Evolutionary conservation across 2,329 filamentous ascomycete genomes (phyloP).

Genomic region (Atkinsonella texensis): DNA sequence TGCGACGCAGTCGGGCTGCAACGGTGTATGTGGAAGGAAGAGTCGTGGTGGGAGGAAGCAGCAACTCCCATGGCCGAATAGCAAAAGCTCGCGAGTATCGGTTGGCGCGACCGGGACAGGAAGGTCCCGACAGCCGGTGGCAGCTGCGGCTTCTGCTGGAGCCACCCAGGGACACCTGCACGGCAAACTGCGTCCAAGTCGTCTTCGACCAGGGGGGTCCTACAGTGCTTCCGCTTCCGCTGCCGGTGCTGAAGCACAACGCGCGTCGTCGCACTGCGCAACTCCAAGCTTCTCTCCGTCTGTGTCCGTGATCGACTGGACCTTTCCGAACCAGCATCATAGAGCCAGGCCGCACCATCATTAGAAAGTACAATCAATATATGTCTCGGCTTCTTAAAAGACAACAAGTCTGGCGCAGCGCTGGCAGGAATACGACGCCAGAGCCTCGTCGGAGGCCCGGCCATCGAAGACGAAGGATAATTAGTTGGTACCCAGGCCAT

Average conservation of each 20-base stretch:
- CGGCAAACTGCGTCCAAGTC: neutral
- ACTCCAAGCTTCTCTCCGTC: neutral
- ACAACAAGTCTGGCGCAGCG: neutral
- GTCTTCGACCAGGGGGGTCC: too few species aligned
- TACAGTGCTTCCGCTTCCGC: neutral
- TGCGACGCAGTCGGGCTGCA: conserved; percentile 12
- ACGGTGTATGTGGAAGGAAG: conserved; percentile 13
- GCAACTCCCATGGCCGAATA: neutral
- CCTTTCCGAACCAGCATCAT: neutral
- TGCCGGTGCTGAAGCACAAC: neutral
- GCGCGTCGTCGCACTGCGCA: too few species aligned
- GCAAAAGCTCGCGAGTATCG: neutral
- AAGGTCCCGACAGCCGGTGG: neutral
- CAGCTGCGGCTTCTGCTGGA: neutral
- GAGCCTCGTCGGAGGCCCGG: neutral
- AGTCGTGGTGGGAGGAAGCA: neutral
- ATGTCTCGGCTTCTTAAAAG: neutral
- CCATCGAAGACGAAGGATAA: neutral
- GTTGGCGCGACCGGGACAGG: neutral
- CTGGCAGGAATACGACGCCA: neutral
- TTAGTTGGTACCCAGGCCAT: neutral
- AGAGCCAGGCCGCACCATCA: neutral
- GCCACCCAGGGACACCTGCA: neutral
- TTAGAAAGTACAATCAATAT: neutral
- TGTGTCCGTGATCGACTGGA: neutral